Conservation (phyloP, 23 red algal genomes). For the Gracilaria caudata region DNA sequence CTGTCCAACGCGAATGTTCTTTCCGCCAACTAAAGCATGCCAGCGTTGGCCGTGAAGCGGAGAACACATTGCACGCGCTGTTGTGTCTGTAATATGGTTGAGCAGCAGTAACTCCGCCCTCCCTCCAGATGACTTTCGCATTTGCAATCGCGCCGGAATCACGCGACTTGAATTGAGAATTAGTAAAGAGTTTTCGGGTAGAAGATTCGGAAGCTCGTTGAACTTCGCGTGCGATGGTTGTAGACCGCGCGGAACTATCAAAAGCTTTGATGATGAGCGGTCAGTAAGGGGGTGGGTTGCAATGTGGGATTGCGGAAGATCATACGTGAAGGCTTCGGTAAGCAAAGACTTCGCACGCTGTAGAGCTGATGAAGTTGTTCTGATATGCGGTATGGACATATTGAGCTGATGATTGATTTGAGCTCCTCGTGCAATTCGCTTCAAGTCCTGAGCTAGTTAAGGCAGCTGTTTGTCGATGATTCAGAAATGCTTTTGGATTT, state of each 20-base stretch:
- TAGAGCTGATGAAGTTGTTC: slow-evolving; percentile 13
- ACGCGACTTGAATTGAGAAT: slow-evolving; percentile 82
- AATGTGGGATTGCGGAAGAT: slow-evolving; percentile 76
- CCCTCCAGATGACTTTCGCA: slow-evolving; percentile 72
- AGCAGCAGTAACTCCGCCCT: slow-evolving; percentile 79
- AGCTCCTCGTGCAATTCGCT: background rate
- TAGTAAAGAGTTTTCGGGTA: slow-evolving; percentile 64
- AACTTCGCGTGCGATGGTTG: slow-evolving; percentile 44
- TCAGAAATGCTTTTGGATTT: too few species aligned
- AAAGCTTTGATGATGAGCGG: slow-evolving; percentile 76
- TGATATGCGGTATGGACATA: slow-evolving; percentile 10
- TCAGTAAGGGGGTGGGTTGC: slow-evolving; percentile 63
- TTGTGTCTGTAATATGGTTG: slow-evolving; percentile 29
- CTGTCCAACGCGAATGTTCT: slow-evolving; percentile 51
- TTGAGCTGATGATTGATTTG: background rate
- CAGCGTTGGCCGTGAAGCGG: slow-evolving; percentile 35
- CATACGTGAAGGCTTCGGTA: slow-evolving; percentile 74
- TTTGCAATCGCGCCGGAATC: slow-evolving; percentile 77
- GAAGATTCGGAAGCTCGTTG: slow-evolving; percentile 53
- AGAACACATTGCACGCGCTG: slow-evolving; percentile 53
- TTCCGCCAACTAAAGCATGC: slow-evolving; percentile 57
- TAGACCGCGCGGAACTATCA: slow-evolving; percentile 59
- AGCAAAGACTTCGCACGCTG: slow-evolving; percentile 45
- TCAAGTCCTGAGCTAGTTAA: background rate
- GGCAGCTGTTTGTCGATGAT: background rate